Conservation (phyloP, 352 stramenopile genomes). For the Aphanomyces stellatus region DNA sequence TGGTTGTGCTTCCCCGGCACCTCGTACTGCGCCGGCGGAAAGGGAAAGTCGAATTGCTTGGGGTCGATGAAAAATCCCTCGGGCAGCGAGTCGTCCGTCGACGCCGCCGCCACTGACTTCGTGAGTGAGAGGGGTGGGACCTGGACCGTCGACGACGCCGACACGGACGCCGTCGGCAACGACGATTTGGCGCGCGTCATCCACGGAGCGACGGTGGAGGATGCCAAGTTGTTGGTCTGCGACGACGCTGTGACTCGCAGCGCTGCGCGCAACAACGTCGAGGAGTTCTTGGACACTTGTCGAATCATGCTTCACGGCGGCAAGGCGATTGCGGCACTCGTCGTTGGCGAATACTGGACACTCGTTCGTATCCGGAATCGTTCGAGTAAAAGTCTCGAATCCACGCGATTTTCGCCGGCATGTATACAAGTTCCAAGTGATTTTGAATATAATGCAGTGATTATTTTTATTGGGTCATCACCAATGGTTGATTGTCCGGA, state of each 20-base stretch:
- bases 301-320: background rate
- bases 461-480: background rate
- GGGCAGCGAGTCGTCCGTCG: background rate
- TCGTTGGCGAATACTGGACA: background rate
- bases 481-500: background rate
- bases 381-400: background rate
- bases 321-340: background rate
- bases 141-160: too few relatives aligned
- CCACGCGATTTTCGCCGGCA: too few relatives aligned
- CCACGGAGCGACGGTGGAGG: too few relatives aligned
- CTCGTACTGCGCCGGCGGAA: conserved; percentile 4
- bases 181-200: background rate
- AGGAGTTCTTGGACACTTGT: conserved; percentile 6
- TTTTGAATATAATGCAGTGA: too few relatives aligned
- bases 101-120: background rate
- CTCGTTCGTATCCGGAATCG: background rate
- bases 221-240: too few relatives aligned
- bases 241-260: background rate
- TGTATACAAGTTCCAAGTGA: too few relatives aligned
- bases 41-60: conserved; percentile 6
- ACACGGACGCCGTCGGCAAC: too few relatives aligned
- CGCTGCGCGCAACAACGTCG: background rate
- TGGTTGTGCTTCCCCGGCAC: background rate
- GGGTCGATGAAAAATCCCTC: background rate
- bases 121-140: too few relatives aligned